Conservation (phyloP, 1,284 basidiomycete genomes). For the Spongispora temasekensis region DNA sequence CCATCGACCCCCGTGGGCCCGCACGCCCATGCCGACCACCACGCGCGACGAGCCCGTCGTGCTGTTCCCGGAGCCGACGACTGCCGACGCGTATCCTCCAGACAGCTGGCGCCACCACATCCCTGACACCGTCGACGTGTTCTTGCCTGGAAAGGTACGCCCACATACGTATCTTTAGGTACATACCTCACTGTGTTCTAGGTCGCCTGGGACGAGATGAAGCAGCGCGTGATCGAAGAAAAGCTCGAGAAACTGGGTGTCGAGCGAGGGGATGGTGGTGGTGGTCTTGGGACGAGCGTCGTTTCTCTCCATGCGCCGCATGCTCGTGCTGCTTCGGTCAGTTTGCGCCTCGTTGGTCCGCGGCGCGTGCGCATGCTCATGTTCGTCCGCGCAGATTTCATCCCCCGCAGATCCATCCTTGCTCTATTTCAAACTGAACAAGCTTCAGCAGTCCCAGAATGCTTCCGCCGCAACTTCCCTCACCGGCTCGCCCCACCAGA, state of each 20-base stretch:
- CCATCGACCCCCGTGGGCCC: constrained; percentile 60
- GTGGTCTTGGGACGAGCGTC: constrained; percentile 51
- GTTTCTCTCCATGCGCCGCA: constrained; percentile 69
- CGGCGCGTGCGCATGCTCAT: constrained; percentile 10
- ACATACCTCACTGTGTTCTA: constrained; percentile 31
- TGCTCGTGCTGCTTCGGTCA: constrained; percentile 75
- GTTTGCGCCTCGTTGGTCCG: constrained; percentile 35
- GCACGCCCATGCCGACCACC: constrained; percentile 52
- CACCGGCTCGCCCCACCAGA: constrained; percentile 63
- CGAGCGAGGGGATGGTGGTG: too few relatives aligned
- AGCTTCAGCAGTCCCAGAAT: constrained; percentile 71
- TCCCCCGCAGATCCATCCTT: constrained; percentile 81
- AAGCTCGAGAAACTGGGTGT: constrained; percentile 78
- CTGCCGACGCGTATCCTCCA: constrained; percentile 60
- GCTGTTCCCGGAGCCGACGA: constrained; percentile 49
- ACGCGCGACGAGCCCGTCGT: constrained; percentile 41
- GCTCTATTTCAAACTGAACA: constrained; percentile 78
- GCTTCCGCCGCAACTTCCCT: constrained; percentile 54
- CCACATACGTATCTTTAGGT: constrained; percentile 4
- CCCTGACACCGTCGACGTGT: constrained; percentile 72
- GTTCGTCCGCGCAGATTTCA: constrained; percentile 63
- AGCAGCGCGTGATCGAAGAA: constrained; percentile 70
- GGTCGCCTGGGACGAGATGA: constrained; percentile 72
- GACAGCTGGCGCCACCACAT: constrained; percentile 57
- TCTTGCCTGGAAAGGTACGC: constrained; percentile 75